A percentile compares a stretch with the other conserved stretches of the same genome.
Evolutionary conservation across 257 asterid genomes (phyloP).

Genomic region (Ilex asprella): DNA sequence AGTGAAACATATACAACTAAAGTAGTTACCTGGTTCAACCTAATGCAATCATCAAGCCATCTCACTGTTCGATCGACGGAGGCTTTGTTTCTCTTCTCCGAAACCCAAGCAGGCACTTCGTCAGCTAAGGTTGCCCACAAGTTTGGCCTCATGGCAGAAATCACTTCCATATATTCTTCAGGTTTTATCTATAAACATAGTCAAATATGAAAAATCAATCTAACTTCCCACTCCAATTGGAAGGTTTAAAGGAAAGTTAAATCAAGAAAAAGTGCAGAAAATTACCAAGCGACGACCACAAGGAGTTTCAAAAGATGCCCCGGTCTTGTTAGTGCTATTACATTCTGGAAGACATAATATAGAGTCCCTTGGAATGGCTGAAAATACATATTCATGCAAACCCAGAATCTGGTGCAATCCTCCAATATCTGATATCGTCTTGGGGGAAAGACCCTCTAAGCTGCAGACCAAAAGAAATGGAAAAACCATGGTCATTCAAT

Average conservation of each 20-base stretch:
- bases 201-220: background rate
- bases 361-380: conserved; percentile 77
- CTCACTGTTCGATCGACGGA: conserved; percentile 80
- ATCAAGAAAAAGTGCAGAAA: background rate
- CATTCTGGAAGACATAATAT: conserved; percentile 61
- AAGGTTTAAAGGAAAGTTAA: background rate
- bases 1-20: conserved; percentile 14
- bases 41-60: conserved; percentile 88
- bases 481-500: background rate
- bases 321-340: conserved; percentile 54
- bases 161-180: conserved; percentile 54
- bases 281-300: conserved; percentile 73
- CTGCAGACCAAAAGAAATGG: conserved; percentile 28
- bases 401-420: conserved; percentile 75
- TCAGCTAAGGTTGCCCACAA: conserved; percentile 80
- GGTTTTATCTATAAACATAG: conserved; percentile 55
- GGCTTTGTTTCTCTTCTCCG: conserved; percentile 65
- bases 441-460: conserved; percentile 57
- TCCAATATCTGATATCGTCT: conserved; percentile 58
- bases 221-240: background rate
- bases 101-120: conserved; percentile 95
- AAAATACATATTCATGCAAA: conserved; percentile 47
- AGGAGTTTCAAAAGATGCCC: conserved; percentile 92
- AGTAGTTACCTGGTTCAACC: conserved; percentile 20
- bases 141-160: conserved; percentile 75